These are phyloP conservation scores for Puccinia sorghi DNA, from an alignment of 1,284 basidiomycete species.

Conservation along the genomic window DNA sequence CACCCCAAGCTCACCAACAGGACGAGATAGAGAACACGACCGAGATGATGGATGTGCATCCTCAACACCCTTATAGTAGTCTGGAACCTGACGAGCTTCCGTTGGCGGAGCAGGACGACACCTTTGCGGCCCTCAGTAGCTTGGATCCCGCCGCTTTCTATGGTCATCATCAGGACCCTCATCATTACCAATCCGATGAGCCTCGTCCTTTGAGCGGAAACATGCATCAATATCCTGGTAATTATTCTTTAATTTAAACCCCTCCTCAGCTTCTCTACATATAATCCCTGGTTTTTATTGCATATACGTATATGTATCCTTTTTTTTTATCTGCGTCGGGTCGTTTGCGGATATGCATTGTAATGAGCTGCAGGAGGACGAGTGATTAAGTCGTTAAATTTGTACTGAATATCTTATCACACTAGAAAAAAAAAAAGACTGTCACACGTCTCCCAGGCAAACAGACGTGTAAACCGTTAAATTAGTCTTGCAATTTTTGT, in stretches of 20 bases:
- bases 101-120: conserved; percentile 23
- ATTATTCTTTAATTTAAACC: conserved; percentile 21
- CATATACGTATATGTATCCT: background rate
- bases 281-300: too few relatives aligned
- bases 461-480: too few relatives aligned
- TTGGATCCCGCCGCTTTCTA: conserved; percentile 44
- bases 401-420: too few relatives aligned
- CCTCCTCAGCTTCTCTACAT: background rate
- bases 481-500: too few relatives aligned
- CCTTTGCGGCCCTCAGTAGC: conserved; percentile 41
- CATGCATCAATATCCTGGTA: conserved; percentile 30
- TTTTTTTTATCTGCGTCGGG: too few relatives aligned
- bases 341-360: too few relatives aligned
- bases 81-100: background rate
- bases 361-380: too few relatives aligned
- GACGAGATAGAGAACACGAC: background rate
- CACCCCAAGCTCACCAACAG: background rate
- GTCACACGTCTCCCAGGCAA: too few relatives aligned
- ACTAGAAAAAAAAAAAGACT: too few relatives aligned
- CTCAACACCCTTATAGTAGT: background rate
- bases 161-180: background rate
- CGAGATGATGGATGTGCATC: background rate
- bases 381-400: too few relatives aligned
- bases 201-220: conserved; percentile 31
- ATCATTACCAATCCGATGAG: conserved; percentile 22